phyloP scores from a whole-genome alignment of 139 green algal species.

The Asterochloris erici region DNA sequence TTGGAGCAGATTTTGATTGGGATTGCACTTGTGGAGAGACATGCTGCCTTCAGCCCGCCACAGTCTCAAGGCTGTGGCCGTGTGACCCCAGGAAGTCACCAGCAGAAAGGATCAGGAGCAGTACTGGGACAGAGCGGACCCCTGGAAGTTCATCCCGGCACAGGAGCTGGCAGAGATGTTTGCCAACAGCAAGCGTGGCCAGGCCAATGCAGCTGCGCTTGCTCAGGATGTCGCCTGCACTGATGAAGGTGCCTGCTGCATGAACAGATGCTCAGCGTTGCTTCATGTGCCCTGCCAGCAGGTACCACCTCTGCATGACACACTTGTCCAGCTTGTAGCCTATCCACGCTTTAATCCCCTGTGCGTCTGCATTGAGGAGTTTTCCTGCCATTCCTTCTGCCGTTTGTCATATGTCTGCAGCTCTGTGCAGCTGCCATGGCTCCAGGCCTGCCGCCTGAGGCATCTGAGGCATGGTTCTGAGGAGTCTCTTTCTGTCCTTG shows the following conservation, averaged over 20 bases:
- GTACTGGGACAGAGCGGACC: slow-evolving; percentile 24
- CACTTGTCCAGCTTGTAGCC: not conserved
- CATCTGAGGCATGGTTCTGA: no score
- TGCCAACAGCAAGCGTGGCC: not conserved
- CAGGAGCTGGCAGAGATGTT: slow-evolving; percentile 2
- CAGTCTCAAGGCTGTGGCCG: no score
- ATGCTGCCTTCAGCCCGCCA: no score
- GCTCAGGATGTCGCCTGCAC: not conserved
- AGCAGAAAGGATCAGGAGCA: slow-evolving; percentile 10
- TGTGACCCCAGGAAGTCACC: not conserved
- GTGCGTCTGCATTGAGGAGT: not conserved
- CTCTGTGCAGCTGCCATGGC: not conserved
- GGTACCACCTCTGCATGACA: not conserved
- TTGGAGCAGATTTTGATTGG: no score
- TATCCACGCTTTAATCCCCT: not conserved
- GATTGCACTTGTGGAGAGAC: no score
- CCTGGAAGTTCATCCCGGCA: slow-evolving; percentile 3
- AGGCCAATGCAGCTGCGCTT: not conserved
- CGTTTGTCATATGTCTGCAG: not conserved
- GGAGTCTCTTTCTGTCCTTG: no score
- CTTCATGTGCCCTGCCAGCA: not conserved
- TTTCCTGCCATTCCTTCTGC: not conserved
- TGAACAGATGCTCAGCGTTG: not conserved
- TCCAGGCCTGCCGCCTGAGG: no score
- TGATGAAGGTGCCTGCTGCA: not conserved